Percentiles rank a stretch among this genome's conserved stretches.
Conservation (phyloP, 805 yeast genomes). For the Saturnispora sanitii region DNA sequence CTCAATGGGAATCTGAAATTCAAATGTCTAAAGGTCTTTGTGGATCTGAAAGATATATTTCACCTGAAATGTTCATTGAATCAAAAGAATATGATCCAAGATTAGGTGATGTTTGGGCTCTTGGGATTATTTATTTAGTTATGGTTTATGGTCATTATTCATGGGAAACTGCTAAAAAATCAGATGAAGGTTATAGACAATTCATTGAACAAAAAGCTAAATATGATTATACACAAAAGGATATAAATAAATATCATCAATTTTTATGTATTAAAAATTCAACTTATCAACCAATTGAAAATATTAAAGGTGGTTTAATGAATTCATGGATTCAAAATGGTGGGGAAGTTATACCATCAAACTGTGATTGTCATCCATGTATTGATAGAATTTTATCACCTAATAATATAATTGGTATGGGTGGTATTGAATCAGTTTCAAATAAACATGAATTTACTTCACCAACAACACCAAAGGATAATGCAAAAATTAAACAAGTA, state of each 20-base stretch:
- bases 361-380: slow-evolving; percentile 10
- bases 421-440: slow-evolving; percentile 3
- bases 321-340: slow-evolving; percentile 13
- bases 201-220: slow-evolving; percentile 37
- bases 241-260: slow-evolving; percentile 22
- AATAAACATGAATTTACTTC: neutral
- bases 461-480: neutral
- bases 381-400: slow-evolving; percentile 6
- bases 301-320: slow-evolving; percentile 31
- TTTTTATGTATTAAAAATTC: slow-evolving; percentile 30
- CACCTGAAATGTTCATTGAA: slow-evolving; percentile 72
- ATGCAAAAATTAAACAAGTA: neutral
- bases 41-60: slow-evolving; percentile 86
- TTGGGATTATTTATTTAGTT: slow-evolving; percentile 67
- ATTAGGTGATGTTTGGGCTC: slow-evolving; percentile 81
- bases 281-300: slow-evolving; percentile 43
- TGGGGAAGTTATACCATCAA: slow-evolving; percentile 11
- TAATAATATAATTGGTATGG: slow-evolving; percentile 6
- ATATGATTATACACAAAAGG: slow-evolving; percentile 23
- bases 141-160: slow-evolving; percentile 38
- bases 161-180: slow-evolving; percentile 28
- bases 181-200: slow-evolving; percentile 35
- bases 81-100: slow-evolving; percentile 60
- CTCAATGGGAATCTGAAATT: slow-evolving; percentile 76
- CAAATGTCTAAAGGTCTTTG: slow-evolving; percentile 65